Evolutionary conservation across 768 basidiomycete species (phyloP), one percentile per base, ranked within the genome.

Genomic region (Fistulinella prunicolor): DNA sequence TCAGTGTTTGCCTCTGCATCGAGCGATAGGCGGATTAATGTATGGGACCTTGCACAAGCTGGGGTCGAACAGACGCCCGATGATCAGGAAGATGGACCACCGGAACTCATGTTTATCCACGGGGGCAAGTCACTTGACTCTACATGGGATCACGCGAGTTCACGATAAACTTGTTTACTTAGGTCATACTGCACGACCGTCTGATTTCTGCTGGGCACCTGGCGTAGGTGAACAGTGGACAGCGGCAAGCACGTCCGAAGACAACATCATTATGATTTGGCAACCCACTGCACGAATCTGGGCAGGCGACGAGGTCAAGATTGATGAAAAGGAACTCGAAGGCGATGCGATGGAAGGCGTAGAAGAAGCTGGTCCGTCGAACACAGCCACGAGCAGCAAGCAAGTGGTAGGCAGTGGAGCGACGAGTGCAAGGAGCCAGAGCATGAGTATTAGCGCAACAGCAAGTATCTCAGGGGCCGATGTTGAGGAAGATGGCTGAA

Each of bases 201-300:
- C 90, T 1, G 96, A 99, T 69, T 85, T 98, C 66, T 88, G 86
- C 61, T 98, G 96, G 96, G 92, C 88, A n/a, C 88, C 90, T 3
- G 85, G 82, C 13, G 73, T 78, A 55, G 73, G 73, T 17, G 91
- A 94, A 61, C 83, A 83, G 54, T 95, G 92, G 92, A 92, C 87
- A 7, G 76, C 86, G 1, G 76, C 85, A 6, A 93, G 82, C 54
- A 81, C 88, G n/a, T 95, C 94, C 0, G 95, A 98, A 65, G 95
- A 99, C 66, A 99, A 99, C 55, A 83, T 97, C 20, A 79, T 92
- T 36, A 94, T 95, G 90, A 82, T 95, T 6, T 99, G 96, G 96
- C 90, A 94, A 63, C 94, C 95, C 14, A 92, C 89, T 16, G 88
- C 91, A 79, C 87, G 91, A 19, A 84, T 97, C 26, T 94, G 91